Base-by-base conservation (phyloP, 2,329 filamentous ascomycete genomes). In the Stachybotrys chlorohalonatus region DNA sequence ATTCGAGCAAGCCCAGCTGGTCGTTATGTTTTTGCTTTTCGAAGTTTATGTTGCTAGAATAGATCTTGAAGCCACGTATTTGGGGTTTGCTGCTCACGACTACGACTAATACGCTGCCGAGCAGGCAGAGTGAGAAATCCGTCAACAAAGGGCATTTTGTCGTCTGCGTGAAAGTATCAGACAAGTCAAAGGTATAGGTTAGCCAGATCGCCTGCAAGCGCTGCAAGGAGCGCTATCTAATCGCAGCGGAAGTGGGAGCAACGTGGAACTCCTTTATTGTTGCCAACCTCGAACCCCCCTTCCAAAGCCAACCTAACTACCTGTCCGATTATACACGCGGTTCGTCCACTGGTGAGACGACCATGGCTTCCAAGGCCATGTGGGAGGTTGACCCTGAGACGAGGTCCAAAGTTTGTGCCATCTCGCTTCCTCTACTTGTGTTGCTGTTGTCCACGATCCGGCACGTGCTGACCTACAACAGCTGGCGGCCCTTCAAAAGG, bases 381-480 rank as follows among this genome's bases (percentile, higher is more conserved):
- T 99, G 94, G 94, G 94, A 99, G 77, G 91, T 99, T 62, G 94
- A 99, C 73, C 94, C 94, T 51, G 93, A 97, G 79, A 97, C 93
- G 58, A 85, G 90, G 74, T 90, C 88, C 68, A 97, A 97, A 84
- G 92, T 95, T 75, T 64, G 71, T 39, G 51, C 52, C 50, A 36
- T 31, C 54, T 54, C 51, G 24, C 57, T 49, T 54, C 52, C 53
- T 53, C 53, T 53, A 31, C 53, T 51, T 24, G 47, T 30, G 53
- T 52, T 52, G 48, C 52, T 55, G 36, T 9, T 9, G 36, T 17
- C 51, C 46, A 46, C 51, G 53, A 54, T 51, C 52, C 52, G 53
- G 51, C 55, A 59, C 30, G 52, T 55, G 55, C 56, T 59, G 56
- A 62, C 54, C 13, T 50, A 17, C 51, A 47, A 31, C 52, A 96